Percentiles rank a stretch among this genome's conserved stretches.
Conservation (phyloP, 441 rosid genomes). For the Croton setiger region DNA sequence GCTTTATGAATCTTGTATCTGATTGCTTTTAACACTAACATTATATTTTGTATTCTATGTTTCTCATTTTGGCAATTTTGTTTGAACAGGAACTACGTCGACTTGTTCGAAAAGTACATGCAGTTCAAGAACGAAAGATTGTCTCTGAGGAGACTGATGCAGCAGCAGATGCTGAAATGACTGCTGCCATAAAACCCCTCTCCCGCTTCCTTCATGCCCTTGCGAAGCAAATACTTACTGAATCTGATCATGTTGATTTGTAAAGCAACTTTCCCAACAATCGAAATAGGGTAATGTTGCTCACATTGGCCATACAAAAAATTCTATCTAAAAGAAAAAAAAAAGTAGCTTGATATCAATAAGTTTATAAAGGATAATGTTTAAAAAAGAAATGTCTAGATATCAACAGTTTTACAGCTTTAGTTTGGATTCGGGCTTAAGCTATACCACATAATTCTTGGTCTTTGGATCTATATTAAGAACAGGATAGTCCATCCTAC, state of each 20-base stretch:
- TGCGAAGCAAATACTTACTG: slow-evolving; percentile 41
- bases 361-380: neutral
- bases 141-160: slow-evolving; percentile 35
- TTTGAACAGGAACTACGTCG: slow-evolving; percentile 59
- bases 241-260: slow-evolving; percentile 20
- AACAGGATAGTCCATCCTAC: neutral
- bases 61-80: neutral
- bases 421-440: neutral
- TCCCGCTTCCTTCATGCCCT: slow-evolving; percentile 41
- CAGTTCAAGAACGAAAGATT: slow-evolving; percentile 37
- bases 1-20: neutral
- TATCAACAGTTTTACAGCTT: neutral
- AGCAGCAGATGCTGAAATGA: slow-evolving; percentile 32
- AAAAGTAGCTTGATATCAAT: neutral
- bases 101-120: slow-evolving; percentile 62
- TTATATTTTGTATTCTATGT: neutral
- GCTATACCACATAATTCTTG: neutral
- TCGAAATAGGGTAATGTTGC: neutral
- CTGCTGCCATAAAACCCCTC: slow-evolving; percentile 52
- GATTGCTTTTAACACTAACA: neutral
- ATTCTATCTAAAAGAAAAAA: neutral
- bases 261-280: neutral
- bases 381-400: neutral
- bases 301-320: neutral
- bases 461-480: neutral